phyloP scores from a whole-genome alignment of 2,329 filamentous ascomycete genomes.

The Tympanopsis confertula region DNA sequence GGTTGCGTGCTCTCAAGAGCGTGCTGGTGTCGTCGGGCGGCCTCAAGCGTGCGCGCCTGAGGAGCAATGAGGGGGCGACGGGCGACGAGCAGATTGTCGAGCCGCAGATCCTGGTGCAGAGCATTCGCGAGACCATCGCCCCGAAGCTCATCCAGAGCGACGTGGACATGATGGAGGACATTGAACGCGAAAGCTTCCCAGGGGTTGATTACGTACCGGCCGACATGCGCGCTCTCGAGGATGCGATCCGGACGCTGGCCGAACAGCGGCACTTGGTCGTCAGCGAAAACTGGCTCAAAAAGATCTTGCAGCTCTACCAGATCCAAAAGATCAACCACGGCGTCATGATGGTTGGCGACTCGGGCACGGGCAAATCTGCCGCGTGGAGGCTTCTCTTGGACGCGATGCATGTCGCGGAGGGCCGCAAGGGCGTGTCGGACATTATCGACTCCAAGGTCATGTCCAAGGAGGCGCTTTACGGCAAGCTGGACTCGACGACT shows the following conservation, averaged over 20 bases:
- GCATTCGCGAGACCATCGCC: slow-evolving; percentile 92
- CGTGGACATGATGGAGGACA: slow-evolving; percentile 73
- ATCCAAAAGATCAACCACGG: slow-evolving; percentile 96
- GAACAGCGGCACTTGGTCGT: slow-evolving; percentile 77
- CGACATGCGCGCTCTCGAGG: slow-evolving; percentile 66
- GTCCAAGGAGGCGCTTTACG: slow-evolving; percentile 95
- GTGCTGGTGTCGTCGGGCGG: slow-evolving; percentile 95
- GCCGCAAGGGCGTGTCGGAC: slow-evolving; percentile 85
- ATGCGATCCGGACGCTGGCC: slow-evolving; percentile 73
- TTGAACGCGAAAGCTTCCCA: slow-evolving; percentile 80
- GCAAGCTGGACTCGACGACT: slow-evolving; percentile 87
- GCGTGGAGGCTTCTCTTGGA: slow-evolving; percentile 88
- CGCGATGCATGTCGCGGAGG: slow-evolving; percentile 81
- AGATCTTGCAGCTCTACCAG: slow-evolving; percentile 91
- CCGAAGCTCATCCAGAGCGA: slow-evolving; percentile 90
- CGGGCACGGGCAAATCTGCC: slow-evolving; percentile 91
- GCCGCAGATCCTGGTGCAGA: slow-evolving; percentile 95
- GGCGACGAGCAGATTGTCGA: slow-evolving; percentile 67
- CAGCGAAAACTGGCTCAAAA: slow-evolving; percentile 92
- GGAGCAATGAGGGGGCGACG: slow-evolving; percentile 25
- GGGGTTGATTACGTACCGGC: slow-evolving; percentile 87
- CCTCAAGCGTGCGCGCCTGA: slow-evolving; percentile 74
- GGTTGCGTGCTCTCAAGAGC: slow-evolving; percentile 91
- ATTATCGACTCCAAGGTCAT: slow-evolving; percentile 99
- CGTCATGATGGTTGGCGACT: slow-evolving; percentile 99